Evolutionary conservation across 2,329 filamentous ascomycete genomes (phyloP), one percentile per base, ranked within the genome.

Genomic region (Xylariaceae sp.): DNA sequence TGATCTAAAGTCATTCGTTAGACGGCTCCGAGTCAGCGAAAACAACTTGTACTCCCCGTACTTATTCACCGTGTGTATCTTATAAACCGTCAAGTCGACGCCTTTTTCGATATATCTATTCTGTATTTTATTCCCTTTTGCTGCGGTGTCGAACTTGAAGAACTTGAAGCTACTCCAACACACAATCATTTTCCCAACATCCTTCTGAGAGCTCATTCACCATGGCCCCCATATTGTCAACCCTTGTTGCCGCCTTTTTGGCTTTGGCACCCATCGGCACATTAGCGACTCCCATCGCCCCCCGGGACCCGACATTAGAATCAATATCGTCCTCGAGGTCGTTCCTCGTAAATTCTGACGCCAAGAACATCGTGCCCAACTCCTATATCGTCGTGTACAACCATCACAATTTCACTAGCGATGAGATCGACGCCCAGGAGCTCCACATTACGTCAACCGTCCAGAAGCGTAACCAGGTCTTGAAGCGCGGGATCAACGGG

Each of bases 361-460:
- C 71, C 44, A 54, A 54, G 8, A 67, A 79, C 55, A 63, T 75
- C 47, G 73, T 83, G 38, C 66, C 75, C 27, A 74, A 78, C 66
- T 69, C 71, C 39, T 85, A 82, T 64, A 83, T 85, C 50, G 79
- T 84, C 44, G 79, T 85, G 47, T 84, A 82, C 69, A 79, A 83
- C 69, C 78, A 82, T 62, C 69, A 68, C 52, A 74, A 71, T 44
- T 73, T 72, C 54, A 68, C 66, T 50, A 66, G 73, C 19, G 71
- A 70, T 14, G 66, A 67, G 29, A 73, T 83, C 55, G 63, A 67
- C 29, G 65, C 70, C 39, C 76, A 80, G 61, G 66, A 78, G 57
- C 63, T 67, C 23, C 68, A 64, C 45, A 70, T 81, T 57, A 70
- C 67, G 45, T 59, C 69, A 34, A 63, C 73, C 36, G 63, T 84